phyloP scores from a whole-genome alignment of 176 grass and related monocot genomes.

The Bolboschoenus planiculmis region DNA sequence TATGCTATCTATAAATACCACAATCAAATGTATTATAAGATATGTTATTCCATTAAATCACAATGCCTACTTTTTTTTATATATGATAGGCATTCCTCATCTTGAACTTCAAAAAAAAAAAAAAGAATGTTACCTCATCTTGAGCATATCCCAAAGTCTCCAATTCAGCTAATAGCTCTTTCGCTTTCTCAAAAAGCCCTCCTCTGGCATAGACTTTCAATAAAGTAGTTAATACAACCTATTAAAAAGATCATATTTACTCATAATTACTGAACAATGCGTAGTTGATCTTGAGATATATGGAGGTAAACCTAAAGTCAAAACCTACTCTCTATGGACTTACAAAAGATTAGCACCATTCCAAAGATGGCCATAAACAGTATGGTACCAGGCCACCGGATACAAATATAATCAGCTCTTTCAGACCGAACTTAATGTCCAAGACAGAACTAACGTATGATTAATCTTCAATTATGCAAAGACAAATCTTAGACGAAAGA shows the following conservation, averaged over 20 bases:
- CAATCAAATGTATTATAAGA: background rate
- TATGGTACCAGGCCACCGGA: background rate
- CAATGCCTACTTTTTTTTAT: background rate
- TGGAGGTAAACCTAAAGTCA: background rate
- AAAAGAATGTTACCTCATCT: slow-evolving; percentile 74
- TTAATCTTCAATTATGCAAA: background rate
- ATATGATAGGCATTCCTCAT: background rate
- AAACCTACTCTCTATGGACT: background rate
- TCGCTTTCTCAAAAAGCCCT: slow-evolving; percentile 84
- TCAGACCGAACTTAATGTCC: background rate
- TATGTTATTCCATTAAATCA: background rate
- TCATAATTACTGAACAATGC: background rate
- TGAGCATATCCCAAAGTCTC: slow-evolving; percentile 66
- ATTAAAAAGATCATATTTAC: slow-evolving; percentile 6
- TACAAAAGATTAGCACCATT: background rate
- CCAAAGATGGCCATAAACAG: slow-evolving; percentile 4
- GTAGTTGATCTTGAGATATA: background rate
- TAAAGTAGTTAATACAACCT: slow-evolving; percentile 90
- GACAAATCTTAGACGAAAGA: background rate
- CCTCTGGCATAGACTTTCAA: slow-evolving; percentile 93
- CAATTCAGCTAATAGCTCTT: slow-evolving; percentile 57
- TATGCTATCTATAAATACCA: slow-evolving; percentile 70
- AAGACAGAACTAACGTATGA: background rate
- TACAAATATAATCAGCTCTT: background rate
- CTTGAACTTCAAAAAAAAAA: background rate